Base-by-base conservation (phyloP, 2,329 filamentous ascomycete genomes). In the Aspergillus uvarum region DNA sequence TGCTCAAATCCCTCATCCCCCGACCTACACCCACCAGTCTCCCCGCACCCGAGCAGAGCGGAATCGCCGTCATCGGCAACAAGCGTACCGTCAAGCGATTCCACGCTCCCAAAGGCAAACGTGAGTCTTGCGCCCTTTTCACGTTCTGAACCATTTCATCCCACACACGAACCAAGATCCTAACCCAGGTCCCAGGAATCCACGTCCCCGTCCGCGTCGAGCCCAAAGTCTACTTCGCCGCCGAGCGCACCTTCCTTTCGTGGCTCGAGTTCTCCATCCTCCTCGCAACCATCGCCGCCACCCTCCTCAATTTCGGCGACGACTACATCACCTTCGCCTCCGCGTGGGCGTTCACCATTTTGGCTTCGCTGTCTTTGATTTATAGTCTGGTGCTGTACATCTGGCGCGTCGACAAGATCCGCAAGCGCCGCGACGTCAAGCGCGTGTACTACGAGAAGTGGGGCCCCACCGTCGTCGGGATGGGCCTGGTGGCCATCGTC, bases 221-320 rank as follows among this genome's bases (percentile, higher is more conserved):
- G 77, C 95, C 95, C 35, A 99, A 99, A 79, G 95, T 99, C 54
- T 96, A 92, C 76, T 96, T 99, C 73, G 95, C 95, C 22, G 93
- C 92, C 0, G 95, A 99, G 77, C 87, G 95, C 65, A 99, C 95
- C 0, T 99, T 97, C 79, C 84, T 99, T 59, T 91, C 92, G 64
- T 99, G 95, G 92, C 89, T 99, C 69, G 94, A 99, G 77, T 98
- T 96, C 78, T 94, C 90, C 53, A 96, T 98, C 71, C 93, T 97
- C 72, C 88, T 99, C 56, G 92, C 91, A 68, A 89, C 90, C 29
- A 94, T 96, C 68, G 91, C 92, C 12, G 89, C 90, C 7, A 91
- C 91, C 0, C 81, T 96, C 50, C 84, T 96, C 66, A 93, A 96
- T 80, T 92, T 97, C 74, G 86, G 90, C 68, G 72, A 75, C 24